These are phyloP conservation scores for Clarireedia sp. DNA, from an alignment of 2,329 filamentous ascomycete species.

Conservation along the genomic window DNA sequence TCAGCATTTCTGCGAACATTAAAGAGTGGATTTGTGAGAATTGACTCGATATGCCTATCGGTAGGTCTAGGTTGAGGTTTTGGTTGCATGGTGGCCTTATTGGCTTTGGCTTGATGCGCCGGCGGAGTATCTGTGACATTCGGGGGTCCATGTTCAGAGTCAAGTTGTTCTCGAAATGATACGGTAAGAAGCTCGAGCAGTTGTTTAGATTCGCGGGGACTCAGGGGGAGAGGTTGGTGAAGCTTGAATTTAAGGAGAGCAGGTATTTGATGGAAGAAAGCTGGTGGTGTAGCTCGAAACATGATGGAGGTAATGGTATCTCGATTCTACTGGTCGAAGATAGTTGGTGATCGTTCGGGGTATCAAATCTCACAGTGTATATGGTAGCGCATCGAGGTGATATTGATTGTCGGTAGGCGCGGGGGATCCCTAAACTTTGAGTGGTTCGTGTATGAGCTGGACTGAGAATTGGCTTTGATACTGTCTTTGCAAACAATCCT, in stretches of 20 bases:
- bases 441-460: too few relatives aligned
- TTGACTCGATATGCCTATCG: slow-evolving; percentile 39
- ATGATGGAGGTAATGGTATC: slow-evolving; percentile 35
- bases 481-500: background rate
- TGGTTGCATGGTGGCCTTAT: slow-evolving; percentile 17
- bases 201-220: slow-evolving; percentile 48
- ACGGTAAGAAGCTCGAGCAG: slow-evolving; percentile 52
- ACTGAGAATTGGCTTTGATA: too few relatives aligned
- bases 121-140: slow-evolving; percentile 23
- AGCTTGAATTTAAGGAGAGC: slow-evolving; percentile 38
- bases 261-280: slow-evolving; percentile 40
- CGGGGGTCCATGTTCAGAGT: slow-evolving; percentile 41
- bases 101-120: background rate
- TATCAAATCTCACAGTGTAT: background rate
- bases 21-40: slow-evolving; percentile 44
- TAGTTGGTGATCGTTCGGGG: slow-evolving; percentile 16
- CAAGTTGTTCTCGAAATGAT: slow-evolving; percentile 56
- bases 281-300: slow-evolving; percentile 45
- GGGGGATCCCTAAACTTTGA: too few relatives aligned
- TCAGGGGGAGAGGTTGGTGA: slow-evolving; percentile 43
- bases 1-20: background rate
- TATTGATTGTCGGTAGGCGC: too few relatives aligned
- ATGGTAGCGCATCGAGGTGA: too few relatives aligned
- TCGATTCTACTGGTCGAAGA: slow-evolving; percentile 31
- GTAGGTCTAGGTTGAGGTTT: slow-evolving; percentile 24